These are phyloP conservation scores for Ceratocystis lukuohia DNA, from an alignment of 2,329 filamentous ascomycete genomes.

Conservation along the genomic window DNA sequence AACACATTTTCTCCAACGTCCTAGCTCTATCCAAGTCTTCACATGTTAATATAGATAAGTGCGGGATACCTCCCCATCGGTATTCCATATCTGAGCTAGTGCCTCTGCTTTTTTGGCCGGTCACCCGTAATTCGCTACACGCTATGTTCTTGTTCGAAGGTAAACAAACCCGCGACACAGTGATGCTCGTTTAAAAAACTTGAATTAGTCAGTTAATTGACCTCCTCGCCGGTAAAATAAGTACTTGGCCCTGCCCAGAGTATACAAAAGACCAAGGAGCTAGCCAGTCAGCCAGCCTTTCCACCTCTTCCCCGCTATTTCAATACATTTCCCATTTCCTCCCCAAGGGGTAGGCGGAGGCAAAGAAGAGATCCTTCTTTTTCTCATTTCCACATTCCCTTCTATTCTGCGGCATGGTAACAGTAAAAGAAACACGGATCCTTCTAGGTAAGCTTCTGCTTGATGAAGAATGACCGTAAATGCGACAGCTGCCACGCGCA, in stretches of 20 bases:
- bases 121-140: neutral
- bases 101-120: neutral
- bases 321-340: neutral
- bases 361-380: neutral
- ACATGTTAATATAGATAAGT: neutral
- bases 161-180: neutral
- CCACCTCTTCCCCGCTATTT: neutral
- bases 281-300: neutral
- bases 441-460: slow-evolving; percentile 92
- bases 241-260: neutral
- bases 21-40: neutral
- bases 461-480: slow-evolving; percentile 95
- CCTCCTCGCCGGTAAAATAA: neutral
- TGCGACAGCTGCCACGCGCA: slow-evolving; percentile 97
- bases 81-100: neutral
- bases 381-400: neutral
- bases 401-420: neutral
- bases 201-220: neutral
- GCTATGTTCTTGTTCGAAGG: neutral
- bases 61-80: neutral
- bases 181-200: neutral
- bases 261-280: neutral
- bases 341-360: neutral
- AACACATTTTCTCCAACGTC: neutral
- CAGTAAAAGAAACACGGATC: neutral